These are phyloP conservation scores for Plasmodium sp. DNA, from an alignment of 169 alveolate genomes.

Conservation along the genomic window DNA sequence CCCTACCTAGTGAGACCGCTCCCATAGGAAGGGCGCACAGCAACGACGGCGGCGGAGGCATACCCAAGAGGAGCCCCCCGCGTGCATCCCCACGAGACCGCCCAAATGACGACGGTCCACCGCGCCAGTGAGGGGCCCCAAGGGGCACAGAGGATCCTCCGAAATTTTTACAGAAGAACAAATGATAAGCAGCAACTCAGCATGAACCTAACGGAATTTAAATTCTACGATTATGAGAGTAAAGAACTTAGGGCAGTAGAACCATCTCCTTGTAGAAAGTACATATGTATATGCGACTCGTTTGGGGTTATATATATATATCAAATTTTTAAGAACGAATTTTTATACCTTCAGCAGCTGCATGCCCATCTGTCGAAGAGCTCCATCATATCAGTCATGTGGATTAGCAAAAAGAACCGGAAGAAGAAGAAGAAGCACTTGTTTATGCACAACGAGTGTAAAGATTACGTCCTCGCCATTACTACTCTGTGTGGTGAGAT, in stretches of 20 bases:
- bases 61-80: background rate
- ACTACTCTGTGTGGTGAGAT: conserved; percentile 33
- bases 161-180: background rate
- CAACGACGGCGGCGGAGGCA: background rate
- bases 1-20: background rate
- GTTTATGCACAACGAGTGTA: background rate
- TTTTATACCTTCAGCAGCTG: conserved; percentile 1
- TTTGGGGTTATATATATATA: conserved; percentile 40
- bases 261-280: conserved; percentile 36
- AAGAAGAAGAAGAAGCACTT: conserved; percentile 14
- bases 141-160: background rate
- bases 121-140: background rate
- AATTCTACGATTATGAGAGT: conserved; percentile 38
- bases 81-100: too few species aligned
- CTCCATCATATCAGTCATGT: conserved; percentile 7
- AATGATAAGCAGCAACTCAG: background rate
- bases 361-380: background rate
- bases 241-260: conserved; percentile 1
- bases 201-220: conserved; percentile 16
- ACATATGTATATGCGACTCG: conserved; percentile 37
- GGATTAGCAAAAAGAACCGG: conserved; percentile 52
- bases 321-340: background rate
- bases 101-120: background rate
- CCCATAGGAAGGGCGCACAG: background rate
- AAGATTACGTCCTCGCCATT: conserved; percentile 19